Conservation (phyloP, 2,329 filamentous ascomycete species). For the Raffaelea ambrosiae region DNA sequence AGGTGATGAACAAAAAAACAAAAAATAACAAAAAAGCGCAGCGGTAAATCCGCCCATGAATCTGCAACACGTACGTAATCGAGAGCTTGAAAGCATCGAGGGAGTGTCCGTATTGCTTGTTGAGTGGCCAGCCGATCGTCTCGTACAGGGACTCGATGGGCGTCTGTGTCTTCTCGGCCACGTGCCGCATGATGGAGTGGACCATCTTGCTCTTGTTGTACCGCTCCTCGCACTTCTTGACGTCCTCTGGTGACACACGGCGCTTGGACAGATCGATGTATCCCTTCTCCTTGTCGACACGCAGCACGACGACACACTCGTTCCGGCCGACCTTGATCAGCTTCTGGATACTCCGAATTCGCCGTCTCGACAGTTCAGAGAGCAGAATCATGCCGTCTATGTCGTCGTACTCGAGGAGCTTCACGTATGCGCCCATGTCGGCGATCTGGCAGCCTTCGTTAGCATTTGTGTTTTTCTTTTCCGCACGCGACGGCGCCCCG, state of each 20-base stretch:
- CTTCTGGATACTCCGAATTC: slow-evolving; percentile 98
- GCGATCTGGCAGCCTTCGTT: slow-evolving; percentile 58
- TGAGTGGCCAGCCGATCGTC: slow-evolving; percentile 91
- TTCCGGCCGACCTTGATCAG: slow-evolving; percentile 96
- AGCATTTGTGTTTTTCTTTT: slow-evolving; percentile 10
- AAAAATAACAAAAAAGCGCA: neutral
- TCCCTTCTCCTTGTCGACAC: slow-evolving; percentile 98
- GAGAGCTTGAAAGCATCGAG: slow-evolving; percentile 98
- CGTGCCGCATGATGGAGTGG: slow-evolving; percentile 97
- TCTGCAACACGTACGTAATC: slow-evolving; percentile 72
- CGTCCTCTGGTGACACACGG: slow-evolving; percentile 94
- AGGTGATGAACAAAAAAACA: neutral
- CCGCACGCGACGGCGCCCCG: neutral
- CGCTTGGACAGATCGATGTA: slow-evolving; percentile 99
- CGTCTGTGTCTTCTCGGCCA: slow-evolving; percentile 89
- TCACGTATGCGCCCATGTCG: slow-evolving; percentile 99
- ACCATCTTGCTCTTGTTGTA: slow-evolving; percentile 99
- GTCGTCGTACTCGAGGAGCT: slow-evolving; percentile 98
- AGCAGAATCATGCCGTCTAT: slow-evolving; percentile 99
- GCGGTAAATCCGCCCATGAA: no score
- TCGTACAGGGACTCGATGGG: slow-evolving; percentile 95
- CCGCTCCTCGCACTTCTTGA: slow-evolving; percentile 95
- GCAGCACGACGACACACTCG: slow-evolving; percentile 94
- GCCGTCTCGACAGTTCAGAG: slow-evolving; percentile 92
- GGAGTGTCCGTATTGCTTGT: slow-evolving; percentile 94